phyloP scores from a whole-genome alignment of 768 basidiomycete species.

The Hemileccinum impolitum region DNA sequence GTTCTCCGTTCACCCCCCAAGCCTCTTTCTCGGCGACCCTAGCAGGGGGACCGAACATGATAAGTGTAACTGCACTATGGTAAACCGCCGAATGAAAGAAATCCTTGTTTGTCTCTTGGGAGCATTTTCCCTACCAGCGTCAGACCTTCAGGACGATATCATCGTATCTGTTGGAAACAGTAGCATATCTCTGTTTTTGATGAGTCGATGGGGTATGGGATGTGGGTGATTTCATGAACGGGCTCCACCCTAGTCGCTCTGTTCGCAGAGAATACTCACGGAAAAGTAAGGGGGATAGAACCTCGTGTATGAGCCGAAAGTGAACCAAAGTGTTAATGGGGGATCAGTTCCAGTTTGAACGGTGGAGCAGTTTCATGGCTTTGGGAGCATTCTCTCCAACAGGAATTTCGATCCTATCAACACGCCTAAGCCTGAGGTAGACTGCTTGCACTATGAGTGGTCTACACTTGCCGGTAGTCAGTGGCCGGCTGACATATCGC shows the following conservation, averaged over 20 bases:
- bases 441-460: conserved; percentile 22
- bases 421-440: background rate
- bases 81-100: conserved; percentile 24
- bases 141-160: too few species aligned
- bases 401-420: background rate
- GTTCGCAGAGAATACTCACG: conserved; percentile 20
- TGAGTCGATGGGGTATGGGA: conserved; percentile 15
- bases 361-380: conserved; percentile 11
- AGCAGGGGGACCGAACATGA: conserved; percentile 9
- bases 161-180: conserved; percentile 17
- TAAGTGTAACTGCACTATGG: conserved; percentile 21
- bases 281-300: conserved; percentile 18
- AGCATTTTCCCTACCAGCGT: background rate
- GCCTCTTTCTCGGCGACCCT: background rate
- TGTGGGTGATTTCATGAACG: conserved; percentile 10
- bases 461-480: conserved; percentile 21
- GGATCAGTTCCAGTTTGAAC: background rate
- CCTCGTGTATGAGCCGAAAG: conserved; percentile 8
- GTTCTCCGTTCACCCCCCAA: conserved; percentile 20
- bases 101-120: conserved; percentile 12
- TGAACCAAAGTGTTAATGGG: conserved; percentile 18
- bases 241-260: conserved; percentile 2
- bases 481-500: conserved; percentile 25
- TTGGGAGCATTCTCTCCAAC: background rate
- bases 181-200: conserved; percentile 16